Percentiles rank a stretch among this genome's conserved stretches.
Evolutionary conservation across 768 basidiomycete genomes (phyloP).

Genomic region (Podaxis sp.): DNA sequence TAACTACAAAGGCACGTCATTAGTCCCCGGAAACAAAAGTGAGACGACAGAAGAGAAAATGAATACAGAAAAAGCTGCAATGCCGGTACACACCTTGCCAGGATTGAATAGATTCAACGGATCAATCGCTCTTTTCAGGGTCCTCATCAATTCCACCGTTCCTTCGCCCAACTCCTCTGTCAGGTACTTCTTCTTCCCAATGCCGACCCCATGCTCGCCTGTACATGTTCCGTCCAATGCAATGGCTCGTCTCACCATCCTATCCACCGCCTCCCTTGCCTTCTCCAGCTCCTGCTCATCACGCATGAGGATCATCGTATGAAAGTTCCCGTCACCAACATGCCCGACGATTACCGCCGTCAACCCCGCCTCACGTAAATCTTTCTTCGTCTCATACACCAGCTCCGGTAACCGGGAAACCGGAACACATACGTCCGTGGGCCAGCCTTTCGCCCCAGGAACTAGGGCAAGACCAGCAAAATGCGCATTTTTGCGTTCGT

Average conservation of each 20-base stretch:
- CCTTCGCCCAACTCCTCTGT: conserved; percentile 77
- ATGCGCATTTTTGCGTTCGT: conserved; percentile 66
- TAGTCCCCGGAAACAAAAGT: neutral
- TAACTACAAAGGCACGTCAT: neutral
- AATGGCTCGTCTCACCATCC: conserved; percentile 69
- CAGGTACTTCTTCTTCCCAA: conserved; percentile 83
- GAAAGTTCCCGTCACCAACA: conserved; percentile 62
- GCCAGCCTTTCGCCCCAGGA: conserved; percentile 58
- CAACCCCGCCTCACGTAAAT: conserved; percentile 56
- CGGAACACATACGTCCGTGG: conserved; percentile 79
- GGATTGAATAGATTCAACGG: conserved; percentile 80
- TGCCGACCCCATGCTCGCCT: conserved; percentile 85
- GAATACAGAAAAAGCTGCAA: neutral
- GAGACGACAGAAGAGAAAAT: too few species aligned
- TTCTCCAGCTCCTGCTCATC: conserved; percentile 48
- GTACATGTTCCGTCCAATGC: conserved; percentile 78
- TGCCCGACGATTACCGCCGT: conserved; percentile 71
- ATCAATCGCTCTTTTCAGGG: conserved; percentile 72
- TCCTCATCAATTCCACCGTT: conserved; percentile 83
- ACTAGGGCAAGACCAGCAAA: conserved; percentile 54
- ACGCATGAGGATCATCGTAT: conserved; percentile 53
- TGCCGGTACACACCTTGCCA: conserved; percentile 56
- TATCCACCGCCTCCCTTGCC: conserved; percentile 45
- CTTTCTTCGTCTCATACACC: conserved; percentile 68
- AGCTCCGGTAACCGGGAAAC: conserved; percentile 64